These are phyloP conservation scores for Reutealis trisperma DNA, from an alignment of 345 rosid genomes.

Conservation along the genomic window DNA sequence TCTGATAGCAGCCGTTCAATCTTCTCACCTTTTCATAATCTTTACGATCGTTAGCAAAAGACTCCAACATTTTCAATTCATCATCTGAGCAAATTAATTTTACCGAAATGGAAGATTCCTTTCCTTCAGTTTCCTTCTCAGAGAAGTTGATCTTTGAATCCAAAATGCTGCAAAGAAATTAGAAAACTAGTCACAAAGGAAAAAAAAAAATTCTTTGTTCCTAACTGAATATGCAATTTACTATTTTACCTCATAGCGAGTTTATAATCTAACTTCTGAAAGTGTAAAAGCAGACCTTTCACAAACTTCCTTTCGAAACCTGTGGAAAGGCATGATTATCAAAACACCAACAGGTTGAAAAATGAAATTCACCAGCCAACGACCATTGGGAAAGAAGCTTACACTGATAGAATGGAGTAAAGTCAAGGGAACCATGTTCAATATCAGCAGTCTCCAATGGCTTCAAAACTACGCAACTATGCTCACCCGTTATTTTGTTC, in stretches of 20 bases:
- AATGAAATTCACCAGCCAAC: not conserved
- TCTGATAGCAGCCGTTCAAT: too few relatives aligned
- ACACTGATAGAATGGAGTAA: not conserved
- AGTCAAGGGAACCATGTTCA: too few relatives aligned
- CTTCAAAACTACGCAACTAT: too few relatives aligned
- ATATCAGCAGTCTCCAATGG: too few relatives aligned
- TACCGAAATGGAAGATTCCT: not conserved
- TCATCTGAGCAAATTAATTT: not conserved
- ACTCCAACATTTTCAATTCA: not conserved
- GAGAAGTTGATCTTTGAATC: not conserved
- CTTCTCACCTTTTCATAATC: not conserved
- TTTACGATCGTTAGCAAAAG: not conserved
- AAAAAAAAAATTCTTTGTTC: not conserved
- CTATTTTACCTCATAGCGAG: not conserved
- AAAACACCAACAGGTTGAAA: too few relatives aligned
- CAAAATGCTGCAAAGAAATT: not conserved
- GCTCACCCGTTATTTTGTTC: too few relatives aligned
- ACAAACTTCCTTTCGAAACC: not conserved
- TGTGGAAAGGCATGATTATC: not conserved
- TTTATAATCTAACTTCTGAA: not conserved
- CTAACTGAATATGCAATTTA: not conserved
- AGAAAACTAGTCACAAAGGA: not conserved
- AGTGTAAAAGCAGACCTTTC: not conserved
- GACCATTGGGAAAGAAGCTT: not conserved
- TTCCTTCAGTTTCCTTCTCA: not conserved